These are phyloP conservation scores for Pythium myriotylum DNA, from an alignment of 352 stramenopile genomes.

Conservation along the genomic window DNA sequence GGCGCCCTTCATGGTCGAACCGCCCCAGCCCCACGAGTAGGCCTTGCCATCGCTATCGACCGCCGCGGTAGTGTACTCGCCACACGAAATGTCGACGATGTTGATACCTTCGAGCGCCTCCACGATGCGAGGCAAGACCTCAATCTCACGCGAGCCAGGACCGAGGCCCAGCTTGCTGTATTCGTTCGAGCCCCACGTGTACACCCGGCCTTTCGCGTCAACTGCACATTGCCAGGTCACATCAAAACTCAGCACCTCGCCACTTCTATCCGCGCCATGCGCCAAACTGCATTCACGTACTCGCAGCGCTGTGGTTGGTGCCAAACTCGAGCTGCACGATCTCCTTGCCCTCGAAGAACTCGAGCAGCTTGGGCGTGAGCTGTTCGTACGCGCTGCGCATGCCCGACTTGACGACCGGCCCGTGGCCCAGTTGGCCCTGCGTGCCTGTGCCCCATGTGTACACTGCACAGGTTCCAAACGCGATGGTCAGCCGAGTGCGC, in stretches of 20 bases:
- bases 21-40: constrained; percentile 91
- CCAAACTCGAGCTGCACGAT: constrained; percentile 78
- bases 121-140: constrained; percentile 57
- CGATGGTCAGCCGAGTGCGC: background rate
- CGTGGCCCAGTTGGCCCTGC: constrained; percentile 83
- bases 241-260: background rate
- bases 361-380: constrained; percentile 68
- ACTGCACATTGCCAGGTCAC: constrained; percentile 37
- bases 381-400: constrained; percentile 87
- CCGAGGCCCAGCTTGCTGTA: constrained; percentile 83
- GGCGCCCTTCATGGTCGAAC: constrained; percentile 81
- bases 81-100: constrained; percentile 85
- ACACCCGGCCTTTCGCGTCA: constrained; percentile 67
- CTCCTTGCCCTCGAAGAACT: constrained; percentile 64
- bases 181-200: constrained; percentile 90
- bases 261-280: background rate
- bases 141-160: constrained; percentile 46
- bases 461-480: constrained; percentile 40
- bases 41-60: constrained; percentile 86
- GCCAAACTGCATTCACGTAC: constrained; percentile 37
- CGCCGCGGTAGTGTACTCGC: constrained; percentile 85
- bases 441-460: constrained; percentile 88
- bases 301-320: constrained; percentile 75
- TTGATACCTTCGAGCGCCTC: constrained; percentile 69
- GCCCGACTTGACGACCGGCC: constrained; percentile 78